These are phyloP conservation scores for Alternaria ventricosa DNA, from an alignment of 2,329 filamentous ascomycete genomes.

Conservation along the genomic window DNA sequence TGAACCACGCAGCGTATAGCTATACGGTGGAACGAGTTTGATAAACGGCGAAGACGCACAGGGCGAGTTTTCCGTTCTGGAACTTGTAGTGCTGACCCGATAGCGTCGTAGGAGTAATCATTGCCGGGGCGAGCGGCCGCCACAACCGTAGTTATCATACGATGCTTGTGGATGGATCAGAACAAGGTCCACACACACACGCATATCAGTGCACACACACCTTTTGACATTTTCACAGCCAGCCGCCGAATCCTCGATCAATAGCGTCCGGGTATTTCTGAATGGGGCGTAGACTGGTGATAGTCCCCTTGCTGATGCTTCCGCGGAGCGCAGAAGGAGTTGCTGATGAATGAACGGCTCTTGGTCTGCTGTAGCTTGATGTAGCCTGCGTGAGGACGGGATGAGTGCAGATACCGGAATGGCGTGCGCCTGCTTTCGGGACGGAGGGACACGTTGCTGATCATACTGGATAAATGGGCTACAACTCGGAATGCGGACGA, in stretches of 20 bases:
- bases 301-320: background rate
- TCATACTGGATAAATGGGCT: background rate
- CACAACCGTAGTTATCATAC: slow-evolving; percentile 3
- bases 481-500: background rate
- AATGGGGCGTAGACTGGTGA: background rate
- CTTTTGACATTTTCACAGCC: background rate
- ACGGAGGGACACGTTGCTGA: background rate
- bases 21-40: background rate
- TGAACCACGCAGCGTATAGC: background rate
- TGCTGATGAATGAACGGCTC: background rate
- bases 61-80: background rate
- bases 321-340: background rate
- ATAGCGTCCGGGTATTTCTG: background rate
- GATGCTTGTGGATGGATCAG: background rate
- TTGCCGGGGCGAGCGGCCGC: background rate
- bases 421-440: background rate
- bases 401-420: background rate
- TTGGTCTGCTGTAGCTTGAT: background rate
- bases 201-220: slow-evolving; percentile 1
- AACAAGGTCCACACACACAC: background rate
- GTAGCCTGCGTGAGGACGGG: background rate
- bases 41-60: background rate
- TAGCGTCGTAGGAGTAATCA: background rate
- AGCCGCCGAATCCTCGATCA: background rate
- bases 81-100: background rate